Base-by-base conservation (phyloP, 2,329 filamentous ascomycete species). In the Trichoderma afroharzianum region DNA sequence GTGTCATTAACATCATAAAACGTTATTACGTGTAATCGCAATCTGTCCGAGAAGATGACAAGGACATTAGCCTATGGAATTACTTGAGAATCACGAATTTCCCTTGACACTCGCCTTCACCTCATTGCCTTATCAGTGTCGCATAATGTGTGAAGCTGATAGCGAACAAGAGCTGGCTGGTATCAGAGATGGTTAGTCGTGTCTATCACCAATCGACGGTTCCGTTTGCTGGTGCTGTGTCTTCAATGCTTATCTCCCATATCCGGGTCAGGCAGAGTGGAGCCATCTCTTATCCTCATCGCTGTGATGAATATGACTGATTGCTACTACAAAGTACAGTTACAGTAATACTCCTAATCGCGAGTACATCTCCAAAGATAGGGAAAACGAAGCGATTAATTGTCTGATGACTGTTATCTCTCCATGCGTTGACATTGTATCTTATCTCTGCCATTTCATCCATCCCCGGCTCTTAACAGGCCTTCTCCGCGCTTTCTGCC, bases 321-420 rank as follows among this genome's bases (percentile, higher is more conserved):
- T 43, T 43, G 39, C 39, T 43, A 43, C 39, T n/a, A 2, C 39
- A 2, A 43, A 43, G 36, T 33, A 28, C n/a, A 58, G 26, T 11
- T 33, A 28, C n/a, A 58, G 26, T 11, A 32, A 18, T 50, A 6
- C 3, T 21, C 43, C 9, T 53, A 24, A 53, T 53, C 47, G n/a
- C 39, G 1, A 43, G 18, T 9, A n/a, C 7, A 43, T 43, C 15
- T 7, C 15, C 21, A 68, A 14, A 68, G 55, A 68, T 68, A 68
- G 28, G 36, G 43, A 6, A 11, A 7, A 9, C 5, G 24, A 18
- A 24, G 53, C 28, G 24, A 68, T 68, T 68, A 58, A 36, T 68
- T 50, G 66, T n/a, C 14, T 12, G 36, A 68, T 68, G 66, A 61
- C 66, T 61, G 66, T 68, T 68, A 68, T 68, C 66, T 50, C 9